Conservation (phyloP, 768 basidiomycete species). For the Boletus speciosus region DNA sequence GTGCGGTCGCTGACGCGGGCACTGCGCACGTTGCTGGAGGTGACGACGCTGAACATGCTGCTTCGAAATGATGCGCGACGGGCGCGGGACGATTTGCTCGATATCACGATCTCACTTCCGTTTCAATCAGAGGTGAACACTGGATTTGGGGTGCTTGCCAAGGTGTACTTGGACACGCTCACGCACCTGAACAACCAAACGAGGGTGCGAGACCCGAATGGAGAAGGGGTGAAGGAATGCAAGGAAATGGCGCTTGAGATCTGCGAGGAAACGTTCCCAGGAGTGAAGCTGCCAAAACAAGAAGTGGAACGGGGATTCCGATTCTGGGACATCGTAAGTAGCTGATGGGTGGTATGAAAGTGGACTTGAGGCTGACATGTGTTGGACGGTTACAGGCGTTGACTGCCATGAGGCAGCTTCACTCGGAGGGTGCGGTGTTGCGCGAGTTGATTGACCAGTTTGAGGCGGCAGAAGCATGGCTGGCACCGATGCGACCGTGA, state of each 20-base stretch:
- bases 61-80: constrained; percentile 84
- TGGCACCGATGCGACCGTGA: constrained; percentile 87
- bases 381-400: constrained; percentile 52
- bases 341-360: constrained; percentile 4
- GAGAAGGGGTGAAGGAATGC: constrained; percentile 74
- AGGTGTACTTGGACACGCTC: constrained; percentile 92
- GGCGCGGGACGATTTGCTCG: constrained; percentile 85
- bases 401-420: constrained; percentile 85
- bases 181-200: constrained; percentile 82
- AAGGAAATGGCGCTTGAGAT: constrained; percentile 87
- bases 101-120: constrained; percentile 87
- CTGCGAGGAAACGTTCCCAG: constrained; percentile 92
- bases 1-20: constrained; percentile 88
- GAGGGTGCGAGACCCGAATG: constrained; percentile 72
- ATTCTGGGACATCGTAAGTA: constrained; percentile 96
- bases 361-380: constrained; percentile 26
- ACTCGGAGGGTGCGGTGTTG: constrained; percentile 75
- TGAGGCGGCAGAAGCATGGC: constrained; percentile 92
- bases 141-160: constrained; percentile 94
- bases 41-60: constrained; percentile 89
- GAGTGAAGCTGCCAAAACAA: constrained; percentile 78
- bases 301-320: constrained; percentile 97
- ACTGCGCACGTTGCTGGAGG: constrained; percentile 85
- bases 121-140: constrained; percentile 98
- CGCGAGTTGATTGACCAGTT: constrained; percentile 92